Evolutionary conservation across 441 rosid genomes (phyloP), one percentile per base, ranked within the genome.

Genomic region (Gossypium schwendimanii): DNA sequence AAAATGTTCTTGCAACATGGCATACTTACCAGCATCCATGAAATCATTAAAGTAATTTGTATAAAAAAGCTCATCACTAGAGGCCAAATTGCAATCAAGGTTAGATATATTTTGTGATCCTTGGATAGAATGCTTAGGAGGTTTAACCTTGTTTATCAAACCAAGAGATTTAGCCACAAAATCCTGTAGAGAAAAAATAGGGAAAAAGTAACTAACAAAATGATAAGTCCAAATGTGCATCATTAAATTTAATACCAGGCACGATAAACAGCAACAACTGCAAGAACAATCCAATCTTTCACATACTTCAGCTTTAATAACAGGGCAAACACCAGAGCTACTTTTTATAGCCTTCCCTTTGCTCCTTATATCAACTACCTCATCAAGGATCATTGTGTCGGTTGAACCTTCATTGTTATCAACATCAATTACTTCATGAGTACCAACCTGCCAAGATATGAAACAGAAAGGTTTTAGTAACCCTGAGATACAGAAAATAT

Each of bases 1-100:
- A 26, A 87, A 89, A 76, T 86, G 82, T 11, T 87, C 83, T 87
- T 92, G 97, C 72, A 86, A 80, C 76, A 52, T 58, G 72, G 79
- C 79, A 70, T 83, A 86, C 2, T 82, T 77, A 59, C 87, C 91
- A 71, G 73, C 71, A 65, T 81, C 82, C 63, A 76, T 76, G 36
- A 68, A 36, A 44, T 74, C 82, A 63, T 79, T 83, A 58, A 63
- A 31, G 71, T 61, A 26, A 74, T 26, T 14, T n/a, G 28, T 67
- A 15, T 85, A 73, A 70, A 73, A 71, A 69, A 28, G 67, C 10
- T 81, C 83, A 26, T 83, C 86, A 71, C 76, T 85, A 52, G 75
- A 80, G 23, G 75, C n/a, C 12, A 63, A 77, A 71, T 82, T 78
- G 70, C 83, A 75, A 63, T 84, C 87, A 4, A 78, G 52, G 67